Percentiles rank a stretch among this genome's conserved stretches.
Conservation (phyloP, 306 rosid species). For the Vigna nakashimae region DNA sequence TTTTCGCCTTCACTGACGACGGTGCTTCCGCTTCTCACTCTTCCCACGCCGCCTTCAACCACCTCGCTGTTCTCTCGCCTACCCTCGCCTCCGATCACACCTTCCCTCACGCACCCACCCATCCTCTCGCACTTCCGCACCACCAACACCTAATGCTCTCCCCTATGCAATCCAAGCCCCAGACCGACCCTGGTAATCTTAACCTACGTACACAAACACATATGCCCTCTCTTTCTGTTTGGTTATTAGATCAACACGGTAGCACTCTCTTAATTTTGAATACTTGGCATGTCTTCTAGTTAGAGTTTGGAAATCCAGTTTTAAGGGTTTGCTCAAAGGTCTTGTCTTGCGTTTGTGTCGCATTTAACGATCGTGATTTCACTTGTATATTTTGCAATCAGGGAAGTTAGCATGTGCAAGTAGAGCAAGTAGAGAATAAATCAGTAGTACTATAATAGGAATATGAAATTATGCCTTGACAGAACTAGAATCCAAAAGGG, state of each 20-base stretch:
- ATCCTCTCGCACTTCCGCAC: constrained; percentile 12
- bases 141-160: constrained; percentile 45
- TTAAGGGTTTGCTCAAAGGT: not conserved
- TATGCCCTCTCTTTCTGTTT: not conserved
- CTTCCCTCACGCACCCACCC: not conserved
- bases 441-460: not conserved
- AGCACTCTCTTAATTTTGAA: not conserved
- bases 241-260: not conserved
- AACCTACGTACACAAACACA: not conserved
- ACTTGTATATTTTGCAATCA: not conserved
- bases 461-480: not conserved
- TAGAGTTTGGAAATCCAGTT: not conserved
- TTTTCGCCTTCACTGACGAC: not conserved
- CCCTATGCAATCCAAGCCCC: constrained; percentile 31
- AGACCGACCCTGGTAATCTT: constrained; percentile 45
- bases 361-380: not conserved
- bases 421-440: not conserved
- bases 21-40: not conserved
- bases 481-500: not conserved
- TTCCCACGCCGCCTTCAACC: not conserved
- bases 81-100: not conserved
- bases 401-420: not conserved
- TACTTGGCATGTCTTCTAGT: not conserved
- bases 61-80: not conserved
- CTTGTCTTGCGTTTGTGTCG: not conserved